Evolutionary conservation across 2,329 filamentous ascomycete species (phyloP).

Genomic region (Talaromyces sp.): DNA sequence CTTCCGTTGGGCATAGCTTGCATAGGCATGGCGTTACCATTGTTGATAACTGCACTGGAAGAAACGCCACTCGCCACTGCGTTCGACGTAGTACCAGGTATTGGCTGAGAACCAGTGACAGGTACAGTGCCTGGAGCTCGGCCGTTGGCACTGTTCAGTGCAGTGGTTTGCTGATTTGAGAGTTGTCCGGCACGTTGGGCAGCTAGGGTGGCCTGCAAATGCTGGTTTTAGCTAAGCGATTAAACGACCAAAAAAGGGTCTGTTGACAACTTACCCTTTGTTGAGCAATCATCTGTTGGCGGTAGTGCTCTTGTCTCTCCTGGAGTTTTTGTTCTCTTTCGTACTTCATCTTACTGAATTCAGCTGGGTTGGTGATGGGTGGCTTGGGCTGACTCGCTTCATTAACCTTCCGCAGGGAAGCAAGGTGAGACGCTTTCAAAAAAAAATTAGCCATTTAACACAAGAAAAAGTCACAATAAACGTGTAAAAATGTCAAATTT

Average conservation of each 20-base stretch:
- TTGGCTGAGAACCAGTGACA: conserved; percentile 28
- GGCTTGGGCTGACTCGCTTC: conserved; percentile 60
- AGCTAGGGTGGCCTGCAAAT: conserved; percentile 34
- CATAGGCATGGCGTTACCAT: conserved; percentile 36
- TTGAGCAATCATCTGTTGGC: conserved; percentile 59
- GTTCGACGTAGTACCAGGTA: conserved; percentile 35
- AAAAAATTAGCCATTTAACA: conserved; percentile 15
- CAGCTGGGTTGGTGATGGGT: conserved; percentile 70
- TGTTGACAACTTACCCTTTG: conserved; percentile 42
- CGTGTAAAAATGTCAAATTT: conserved; percentile 16
- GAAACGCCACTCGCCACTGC: conserved; percentile 46
- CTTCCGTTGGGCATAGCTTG: conserved; percentile 37
- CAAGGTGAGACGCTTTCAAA: conserved; percentile 61
- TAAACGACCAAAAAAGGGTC: not conserved
- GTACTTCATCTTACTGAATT: conserved; percentile 84
- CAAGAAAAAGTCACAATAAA: conserved; percentile 1
- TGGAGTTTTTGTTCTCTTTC: conserved; percentile 71
- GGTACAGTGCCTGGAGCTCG: conserved; percentile 40
- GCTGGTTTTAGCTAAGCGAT: not conserved
- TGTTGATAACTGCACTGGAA: conserved; percentile 30
- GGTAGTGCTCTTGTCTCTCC: conserved; percentile 55
- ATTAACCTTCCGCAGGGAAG: conserved; percentile 75
- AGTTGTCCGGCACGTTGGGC: conserved; percentile 40
- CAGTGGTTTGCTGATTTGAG: conserved; percentile 34
- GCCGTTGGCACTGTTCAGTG: conserved; percentile 27